Percentiles rank a stretch among this genome's conserved stretches.
Evolutionary conservation across 2,329 filamentous ascomycete species (phyloP).

Genomic region (Zarea fungicola): DNA sequence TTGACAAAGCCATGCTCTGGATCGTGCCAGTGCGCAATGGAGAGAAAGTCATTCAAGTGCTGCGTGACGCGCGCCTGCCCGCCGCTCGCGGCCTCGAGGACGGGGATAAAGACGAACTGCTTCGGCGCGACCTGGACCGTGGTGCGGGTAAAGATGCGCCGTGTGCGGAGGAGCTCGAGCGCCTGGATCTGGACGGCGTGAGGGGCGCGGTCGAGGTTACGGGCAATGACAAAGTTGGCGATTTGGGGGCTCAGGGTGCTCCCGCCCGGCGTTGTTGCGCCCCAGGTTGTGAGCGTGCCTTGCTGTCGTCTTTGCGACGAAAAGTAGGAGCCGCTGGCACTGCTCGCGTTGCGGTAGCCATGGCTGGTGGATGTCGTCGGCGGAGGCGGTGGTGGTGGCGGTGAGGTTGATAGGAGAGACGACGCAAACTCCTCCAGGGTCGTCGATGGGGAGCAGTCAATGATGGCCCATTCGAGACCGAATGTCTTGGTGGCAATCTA

Average conservation of each 20-base stretch:
- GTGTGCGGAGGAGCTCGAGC: slow-evolving; percentile 71
- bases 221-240: slow-evolving; percentile 77
- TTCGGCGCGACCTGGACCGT: slow-evolving; percentile 69
- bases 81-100: slow-evolving; percentile 50
- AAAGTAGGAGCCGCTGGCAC: slow-evolving; percentile 26
- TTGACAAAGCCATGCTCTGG: slow-evolving; percentile 68
- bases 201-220: slow-evolving; percentile 70
- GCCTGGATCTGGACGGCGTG: slow-evolving; percentile 77
- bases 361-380: slow-evolving; percentile 17
- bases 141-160: slow-evolving; percentile 70
- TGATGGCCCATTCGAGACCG: slow-evolving; percentile 60
- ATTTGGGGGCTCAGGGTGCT: slow-evolving; percentile 40
- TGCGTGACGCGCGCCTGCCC: slow-evolving; percentile 45
- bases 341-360: slow-evolving; percentile 21
- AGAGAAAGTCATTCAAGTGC: slow-evolving; percentile 75
- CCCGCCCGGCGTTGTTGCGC: slow-evolving; percentile 8
- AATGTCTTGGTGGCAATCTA: slow-evolving; percentile 68
- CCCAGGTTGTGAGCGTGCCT: not conserved
- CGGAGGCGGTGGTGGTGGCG: slow-evolving; percentile 3
- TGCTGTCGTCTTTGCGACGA: slow-evolving; percentile 16
- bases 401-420: slow-evolving; percentile 51
- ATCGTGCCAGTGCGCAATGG: slow-evolving; percentile 82
- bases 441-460: slow-evolving; percentile 68
- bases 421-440: slow-evolving; percentile 77
- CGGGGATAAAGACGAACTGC: slow-evolving; percentile 72